phyloP scores from a whole-genome alignment of 441 rosid genomes.

The Raphanus hybrid region DNA sequence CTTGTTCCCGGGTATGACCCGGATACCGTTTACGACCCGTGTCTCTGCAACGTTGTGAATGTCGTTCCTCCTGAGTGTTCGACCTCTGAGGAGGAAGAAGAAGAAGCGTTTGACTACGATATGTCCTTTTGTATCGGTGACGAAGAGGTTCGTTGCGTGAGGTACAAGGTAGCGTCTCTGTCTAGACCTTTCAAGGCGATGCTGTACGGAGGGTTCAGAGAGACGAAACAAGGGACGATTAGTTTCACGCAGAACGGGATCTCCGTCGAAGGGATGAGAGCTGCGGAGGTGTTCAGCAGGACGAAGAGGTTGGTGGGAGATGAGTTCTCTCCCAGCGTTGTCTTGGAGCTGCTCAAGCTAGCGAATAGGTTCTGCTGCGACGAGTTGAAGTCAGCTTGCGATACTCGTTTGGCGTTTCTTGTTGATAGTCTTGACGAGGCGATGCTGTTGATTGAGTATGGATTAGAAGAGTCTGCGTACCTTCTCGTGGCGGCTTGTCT shows the following conservation, averaged over 20 bases:
- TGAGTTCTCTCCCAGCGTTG: slow-evolving; percentile 53
- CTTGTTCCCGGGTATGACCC: slow-evolving; percentile 77
- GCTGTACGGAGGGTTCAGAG: slow-evolving; percentile 80
- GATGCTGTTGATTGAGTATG: slow-evolving; percentile 72
- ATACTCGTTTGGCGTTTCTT: slow-evolving; percentile 62
- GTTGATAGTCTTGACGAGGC: slow-evolving; percentile 72
- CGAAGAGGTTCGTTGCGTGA: slow-evolving; percentile 74
- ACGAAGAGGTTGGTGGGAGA: slow-evolving; percentile 58
- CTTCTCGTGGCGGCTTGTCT: slow-evolving; percentile 89
- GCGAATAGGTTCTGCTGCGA: slow-evolving; percentile 89
- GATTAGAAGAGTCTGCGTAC: slow-evolving; percentile 76
- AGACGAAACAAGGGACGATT: slow-evolving; percentile 68
- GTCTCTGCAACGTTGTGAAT: slow-evolving; percentile 47
- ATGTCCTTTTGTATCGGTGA: slow-evolving; percentile 83
- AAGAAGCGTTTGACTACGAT: slow-evolving; percentile 56
- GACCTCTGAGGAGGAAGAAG: slow-evolving; percentile 51
- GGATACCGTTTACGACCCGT: slow-evolving; percentile 65
- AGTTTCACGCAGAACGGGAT: slow-evolving; percentile 74
- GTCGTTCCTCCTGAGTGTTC: slow-evolving; percentile 51
- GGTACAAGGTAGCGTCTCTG: slow-evolving; percentile 75
- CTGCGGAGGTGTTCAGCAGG: slow-evolving; percentile 77
- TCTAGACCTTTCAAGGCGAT: slow-evolving; percentile 78
- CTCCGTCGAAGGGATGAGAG: slow-evolving; percentile 76
- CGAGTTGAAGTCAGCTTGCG: slow-evolving; percentile 85
- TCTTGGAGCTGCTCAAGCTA: slow-evolving; percentile 85